phyloP scores from a whole-genome alignment of 129 eudicot species.

The Gnaphalium uliginosum region DNA sequence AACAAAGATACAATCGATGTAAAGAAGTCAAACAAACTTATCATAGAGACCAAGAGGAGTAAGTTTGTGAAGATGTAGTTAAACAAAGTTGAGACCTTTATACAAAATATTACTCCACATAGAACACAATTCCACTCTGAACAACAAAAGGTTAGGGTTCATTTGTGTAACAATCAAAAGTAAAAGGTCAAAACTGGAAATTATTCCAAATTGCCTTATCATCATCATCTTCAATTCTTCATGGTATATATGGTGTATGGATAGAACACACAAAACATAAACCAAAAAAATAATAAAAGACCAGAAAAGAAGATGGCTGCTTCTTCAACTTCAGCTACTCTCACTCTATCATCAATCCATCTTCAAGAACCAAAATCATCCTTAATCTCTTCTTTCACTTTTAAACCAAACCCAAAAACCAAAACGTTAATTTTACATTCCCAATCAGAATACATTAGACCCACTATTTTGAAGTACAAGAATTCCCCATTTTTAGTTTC shows the following conservation, averaged over 20 bases:
- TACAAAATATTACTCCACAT: too few species aligned
- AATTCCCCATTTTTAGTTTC: slow-evolving; percentile 40
- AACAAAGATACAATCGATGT: too few species aligned
- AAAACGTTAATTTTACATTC: slow-evolving; percentile 40
- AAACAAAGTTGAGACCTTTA: too few species aligned
- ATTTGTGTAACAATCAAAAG: background rate
- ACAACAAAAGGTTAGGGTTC: background rate
- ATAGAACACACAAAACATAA: slow-evolving; percentile 34
- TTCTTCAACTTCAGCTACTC: slow-evolving; percentile 42
- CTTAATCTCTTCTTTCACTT: slow-evolving; percentile 35
- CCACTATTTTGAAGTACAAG: slow-evolving; percentile 29
- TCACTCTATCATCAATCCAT: slow-evolving; percentile 46
- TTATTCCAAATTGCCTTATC: slow-evolving; percentile 32
- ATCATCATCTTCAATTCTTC: slow-evolving; percentile 39
- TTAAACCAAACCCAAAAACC: slow-evolving; percentile 48
- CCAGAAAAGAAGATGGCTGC: slow-evolving; percentile 31
- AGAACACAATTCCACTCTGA: background rate
- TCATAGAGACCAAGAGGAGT: too few species aligned
- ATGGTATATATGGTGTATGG: slow-evolving; percentile 17
- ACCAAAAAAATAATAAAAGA: slow-evolving; percentile 5
- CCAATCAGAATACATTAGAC: slow-evolving; percentile 30
- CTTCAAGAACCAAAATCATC: slow-evolving; percentile 48
- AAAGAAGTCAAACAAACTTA: too few species aligned
- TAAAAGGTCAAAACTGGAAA: slow-evolving; percentile 7
- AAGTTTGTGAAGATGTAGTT: too few species aligned